A percentile compares a stretch with the other conserved stretches of the same genome.
Conservation (phyloP, 148 eudicot species). For the Simmondsia chinensis region DNA sequence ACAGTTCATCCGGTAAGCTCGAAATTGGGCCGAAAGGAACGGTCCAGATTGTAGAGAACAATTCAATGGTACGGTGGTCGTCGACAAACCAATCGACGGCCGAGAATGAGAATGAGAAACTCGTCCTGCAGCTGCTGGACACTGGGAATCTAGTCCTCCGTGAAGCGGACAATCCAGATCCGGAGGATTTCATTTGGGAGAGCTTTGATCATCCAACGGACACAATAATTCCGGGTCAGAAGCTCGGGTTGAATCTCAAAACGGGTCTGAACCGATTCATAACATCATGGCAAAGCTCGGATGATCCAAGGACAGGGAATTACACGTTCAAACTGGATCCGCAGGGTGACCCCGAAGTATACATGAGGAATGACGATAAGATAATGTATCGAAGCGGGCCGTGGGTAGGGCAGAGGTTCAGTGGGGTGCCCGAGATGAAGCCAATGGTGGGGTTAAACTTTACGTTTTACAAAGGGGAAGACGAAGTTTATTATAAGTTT, state of each 20-base stretch:
- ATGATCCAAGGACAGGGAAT: constrained; percentile 26
- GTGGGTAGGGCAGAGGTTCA: constrained; percentile 75
- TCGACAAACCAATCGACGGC: not conserved
- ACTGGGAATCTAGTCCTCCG: constrained; percentile 34
- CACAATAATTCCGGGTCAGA: constrained; percentile 31
- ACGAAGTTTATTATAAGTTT: constrained; percentile 29
- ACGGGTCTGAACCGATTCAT: constrained; percentile 20
- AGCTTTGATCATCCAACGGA: constrained; percentile 34
- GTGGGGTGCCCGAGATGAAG: constrained; percentile 72
- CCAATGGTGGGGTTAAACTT: constrained; percentile 21
- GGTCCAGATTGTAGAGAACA: constrained; percentile 10
- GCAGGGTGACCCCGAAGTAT: constrained; percentile 31
- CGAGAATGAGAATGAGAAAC: no score
- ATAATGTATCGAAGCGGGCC: constrained; percentile 57
- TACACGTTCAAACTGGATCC: constrained; percentile 20
- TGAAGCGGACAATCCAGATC: constrained; percentile 5
- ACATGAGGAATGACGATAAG: constrained; percentile 7
- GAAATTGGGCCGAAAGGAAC: constrained; percentile 5
- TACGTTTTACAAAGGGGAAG: constrained; percentile 7
- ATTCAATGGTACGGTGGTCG: not conserved
- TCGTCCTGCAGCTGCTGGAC: constrained; percentile 21
- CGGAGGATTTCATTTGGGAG: constrained; percentile 20
- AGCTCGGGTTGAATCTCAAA: constrained; percentile 25
- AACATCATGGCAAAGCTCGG: constrained; percentile 16
- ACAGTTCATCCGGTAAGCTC: constrained; percentile 4